Evolutionary conservation across 352 stramenopile genomes (phyloP).

Genomic region (Aphanomyces invadans): DNA sequence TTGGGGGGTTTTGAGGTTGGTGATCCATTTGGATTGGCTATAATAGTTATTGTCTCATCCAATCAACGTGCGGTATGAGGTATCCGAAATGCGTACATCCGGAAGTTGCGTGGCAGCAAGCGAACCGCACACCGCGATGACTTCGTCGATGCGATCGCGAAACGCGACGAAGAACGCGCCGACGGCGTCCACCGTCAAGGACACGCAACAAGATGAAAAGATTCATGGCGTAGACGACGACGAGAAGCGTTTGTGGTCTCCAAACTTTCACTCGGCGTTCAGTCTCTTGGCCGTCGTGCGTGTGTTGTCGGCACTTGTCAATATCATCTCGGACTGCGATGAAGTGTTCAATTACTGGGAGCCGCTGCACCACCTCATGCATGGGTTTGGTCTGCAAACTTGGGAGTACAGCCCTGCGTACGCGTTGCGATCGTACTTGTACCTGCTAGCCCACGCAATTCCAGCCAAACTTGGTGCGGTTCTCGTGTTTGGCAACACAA

Average conservation of each 20-base stretch:
- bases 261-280: constrained; percentile 49
- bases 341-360: constrained; percentile 99
- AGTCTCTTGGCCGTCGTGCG: constrained; percentile 60
- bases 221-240: neutral
- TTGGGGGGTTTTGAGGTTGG: too few relatives aligned
- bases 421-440: constrained; percentile 94
- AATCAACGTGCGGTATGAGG: too few relatives aligned
- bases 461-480: constrained; percentile 32
- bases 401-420: constrained; percentile 90
- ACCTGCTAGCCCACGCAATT: constrained; percentile 65
- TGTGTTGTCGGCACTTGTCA: constrained; percentile 50
- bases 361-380: constrained; percentile 95
- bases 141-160: neutral
- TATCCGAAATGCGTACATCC: too few relatives aligned
- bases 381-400: constrained; percentile 85
- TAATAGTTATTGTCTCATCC: too few relatives aligned
- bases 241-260: constrained; percentile 38
- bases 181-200: neutral
- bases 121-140: neutral
- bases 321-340: constrained; percentile 94
- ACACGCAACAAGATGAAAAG: neutral
- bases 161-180: neutral
- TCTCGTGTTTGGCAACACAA: constrained; percentile 36
- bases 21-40: too few relatives aligned
- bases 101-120: neutral